Conservation (phyloP, 306 rosid genomes). For the Carpinus viminea region DNA sequence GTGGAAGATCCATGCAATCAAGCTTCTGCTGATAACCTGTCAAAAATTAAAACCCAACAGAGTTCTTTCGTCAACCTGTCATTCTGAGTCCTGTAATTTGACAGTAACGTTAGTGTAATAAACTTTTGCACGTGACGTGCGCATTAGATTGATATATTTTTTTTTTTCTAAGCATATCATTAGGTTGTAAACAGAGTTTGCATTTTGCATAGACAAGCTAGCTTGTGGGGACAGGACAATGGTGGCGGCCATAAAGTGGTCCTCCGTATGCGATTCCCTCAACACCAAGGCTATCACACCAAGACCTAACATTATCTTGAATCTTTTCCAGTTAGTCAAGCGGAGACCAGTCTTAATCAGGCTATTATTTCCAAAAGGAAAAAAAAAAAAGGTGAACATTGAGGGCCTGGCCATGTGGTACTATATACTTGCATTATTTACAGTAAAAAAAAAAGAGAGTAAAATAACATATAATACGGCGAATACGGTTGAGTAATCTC, state of each 20-base stretch:
- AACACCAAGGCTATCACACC: background rate
- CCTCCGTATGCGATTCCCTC: background rate
- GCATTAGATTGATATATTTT: background rate
- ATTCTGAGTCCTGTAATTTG: background rate
- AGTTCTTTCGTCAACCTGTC: conserved; percentile 3
- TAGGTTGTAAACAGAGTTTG: background rate
- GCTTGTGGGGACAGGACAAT: background rate
- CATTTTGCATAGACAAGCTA: background rate
- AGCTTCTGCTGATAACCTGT: background rate
- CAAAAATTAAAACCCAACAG: background rate
- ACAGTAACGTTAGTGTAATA: background rate
- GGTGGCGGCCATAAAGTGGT: background rate
- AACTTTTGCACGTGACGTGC: background rate
- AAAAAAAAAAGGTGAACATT: conserved; percentile 6
- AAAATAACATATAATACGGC: conserved; percentile 42
- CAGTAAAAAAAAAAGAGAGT: conserved; percentile 38
- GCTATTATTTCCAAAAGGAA: background rate
- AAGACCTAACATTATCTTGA: conserved; percentile 4
- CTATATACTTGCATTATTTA: conserved; percentile 50
- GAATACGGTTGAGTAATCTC: conserved; percentile 25
- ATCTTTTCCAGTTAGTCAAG: background rate
- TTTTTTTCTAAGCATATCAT: background rate
- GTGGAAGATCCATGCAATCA: background rate
- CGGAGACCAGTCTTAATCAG: background rate
- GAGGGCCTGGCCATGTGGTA: conserved; percentile 45